A percentile compares a stretch with the other conserved stretches of the same genome.
Evolutionary conservation across 129 eudicot species (phyloP).

Genomic region (Apium graveolens): DNA sequence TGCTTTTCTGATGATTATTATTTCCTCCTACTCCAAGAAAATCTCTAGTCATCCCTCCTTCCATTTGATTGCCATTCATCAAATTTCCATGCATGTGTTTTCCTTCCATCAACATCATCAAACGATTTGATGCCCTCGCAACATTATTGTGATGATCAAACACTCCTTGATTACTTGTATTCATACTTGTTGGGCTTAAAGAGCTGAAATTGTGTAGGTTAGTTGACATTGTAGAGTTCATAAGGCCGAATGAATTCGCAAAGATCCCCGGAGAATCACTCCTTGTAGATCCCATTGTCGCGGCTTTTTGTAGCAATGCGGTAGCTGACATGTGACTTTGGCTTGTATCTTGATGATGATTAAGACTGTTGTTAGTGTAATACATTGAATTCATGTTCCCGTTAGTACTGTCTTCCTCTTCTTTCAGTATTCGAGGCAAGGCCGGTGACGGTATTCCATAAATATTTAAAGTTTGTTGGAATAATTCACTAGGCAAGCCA

Average conservation of each 20-base stretch:
- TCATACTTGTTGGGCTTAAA: conserved; percentile 20
- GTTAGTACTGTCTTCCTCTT: conserved; percentile 39
- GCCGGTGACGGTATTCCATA: conserved; percentile 20
- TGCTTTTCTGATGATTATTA: background rate
- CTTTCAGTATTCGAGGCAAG: conserved; percentile 27
- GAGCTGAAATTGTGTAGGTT: conserved; percentile 15
- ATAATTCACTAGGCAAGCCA: conserved; percentile 19
- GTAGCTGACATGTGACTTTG: conserved; percentile 69
- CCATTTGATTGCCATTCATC: conserved; percentile 15
- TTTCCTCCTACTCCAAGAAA: conserved; percentile 72
- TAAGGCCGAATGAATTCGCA: conserved; percentile 36
- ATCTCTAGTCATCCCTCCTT: conserved; percentile 63
- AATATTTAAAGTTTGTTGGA: conserved; percentile 18
- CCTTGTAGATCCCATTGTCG: conserved; percentile 66
- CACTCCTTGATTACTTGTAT: conserved; percentile 18
- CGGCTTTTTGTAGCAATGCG: conserved; percentile 67
- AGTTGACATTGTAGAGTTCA: conserved; percentile 27
- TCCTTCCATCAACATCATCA: conserved; percentile 35
- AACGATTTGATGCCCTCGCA: background rate
- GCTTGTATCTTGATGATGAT: conserved; percentile 20
- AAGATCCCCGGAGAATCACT: conserved; percentile 24
- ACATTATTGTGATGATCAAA: conserved; percentile 1
- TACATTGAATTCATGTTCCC: conserved; percentile 31
- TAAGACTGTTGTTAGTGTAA: conserved; percentile 21
- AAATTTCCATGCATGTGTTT: background rate